Percentiles rank a stretch among this genome's conserved stretches.
phyloP scores from a whole-genome alignment of 2,329 filamentous ascomycete genomes.

The Colletotrichum chlorophyti region DNA sequence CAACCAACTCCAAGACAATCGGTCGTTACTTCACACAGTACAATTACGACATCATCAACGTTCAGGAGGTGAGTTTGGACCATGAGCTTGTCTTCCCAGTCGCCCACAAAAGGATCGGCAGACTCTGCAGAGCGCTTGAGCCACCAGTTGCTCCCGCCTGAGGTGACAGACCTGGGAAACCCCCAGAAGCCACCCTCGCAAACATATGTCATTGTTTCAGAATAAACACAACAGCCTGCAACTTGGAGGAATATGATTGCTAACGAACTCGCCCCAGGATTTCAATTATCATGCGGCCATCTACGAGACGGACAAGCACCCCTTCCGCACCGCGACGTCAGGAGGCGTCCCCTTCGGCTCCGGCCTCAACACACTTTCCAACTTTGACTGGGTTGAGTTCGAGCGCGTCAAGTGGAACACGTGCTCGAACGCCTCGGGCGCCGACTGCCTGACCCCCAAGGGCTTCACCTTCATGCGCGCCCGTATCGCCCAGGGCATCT shows the following conservation, averaged over 20 bases:
- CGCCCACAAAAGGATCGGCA: no score
- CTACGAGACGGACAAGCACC: conserved; percentile 65
- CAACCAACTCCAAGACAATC: conserved; percentile 61
- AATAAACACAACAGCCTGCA: no score
- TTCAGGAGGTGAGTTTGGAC: conserved; percentile 60
- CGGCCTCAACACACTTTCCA: conserved; percentile 69
- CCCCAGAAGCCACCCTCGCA: no score
- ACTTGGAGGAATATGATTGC: no score
- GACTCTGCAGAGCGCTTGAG: neutral
- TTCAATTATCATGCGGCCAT: conserved; percentile 68
- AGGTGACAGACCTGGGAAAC: neutral
- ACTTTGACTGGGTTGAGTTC: conserved; percentile 62
- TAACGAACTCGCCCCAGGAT: neutral
- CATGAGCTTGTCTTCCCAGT: neutral
- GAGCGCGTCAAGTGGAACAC: conserved; percentile 63
- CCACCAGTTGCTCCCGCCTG: conserved; percentile 5
- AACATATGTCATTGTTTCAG: conserved; percentile 17
- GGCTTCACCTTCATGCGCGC: conserved; percentile 73
- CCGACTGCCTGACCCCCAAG: conserved; percentile 73
- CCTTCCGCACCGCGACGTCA: conserved; percentile 67
- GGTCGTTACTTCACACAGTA: conserved; percentile 63
- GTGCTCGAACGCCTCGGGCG: conserved; percentile 61
- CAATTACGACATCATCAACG: conserved; percentile 66
- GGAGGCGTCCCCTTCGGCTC: conserved; percentile 69
- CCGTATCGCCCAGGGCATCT: conserved; percentile 57